A percentile compares a stretch with the other conserved stretches of the same genome.
Conservation (phyloP, 2,329 filamentous ascomycete species). For the Diaporthe ilicicola region DNA sequence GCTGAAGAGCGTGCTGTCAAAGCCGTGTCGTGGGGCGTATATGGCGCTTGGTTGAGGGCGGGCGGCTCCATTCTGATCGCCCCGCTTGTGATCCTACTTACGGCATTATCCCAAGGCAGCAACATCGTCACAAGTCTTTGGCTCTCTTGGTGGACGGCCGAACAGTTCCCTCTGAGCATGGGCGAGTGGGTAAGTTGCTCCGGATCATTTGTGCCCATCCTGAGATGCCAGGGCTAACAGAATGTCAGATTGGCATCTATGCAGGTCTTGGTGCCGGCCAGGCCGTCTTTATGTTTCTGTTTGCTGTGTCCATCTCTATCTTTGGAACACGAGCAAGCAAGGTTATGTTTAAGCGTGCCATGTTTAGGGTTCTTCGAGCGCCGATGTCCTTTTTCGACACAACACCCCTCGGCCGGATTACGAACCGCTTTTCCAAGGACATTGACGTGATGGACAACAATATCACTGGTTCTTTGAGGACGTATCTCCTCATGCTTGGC, state of each 20-base stretch:
- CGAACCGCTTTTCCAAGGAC: constrained; percentile 94
- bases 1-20: constrained; percentile 73
- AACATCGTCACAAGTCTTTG: constrained; percentile 91
- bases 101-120: constrained; percentile 78
- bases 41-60: constrained; percentile 78
- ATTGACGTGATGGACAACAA: constrained; percentile 97
- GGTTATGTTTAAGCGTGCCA: constrained; percentile 80
- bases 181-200: constrained; percentile 58
- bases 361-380: constrained; percentile 75
- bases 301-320: constrained; percentile 80
- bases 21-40: constrained; percentile 83
- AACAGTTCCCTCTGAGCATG: constrained; percentile 73
- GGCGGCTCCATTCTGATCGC: constrained; percentile 77
- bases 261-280: constrained; percentile 77
- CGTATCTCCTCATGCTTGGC: constrained; percentile 87
- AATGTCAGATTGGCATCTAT: constrained; percentile 69
- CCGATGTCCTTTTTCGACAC: constrained; percentile 97
- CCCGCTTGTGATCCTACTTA: constrained; percentile 67
- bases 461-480: constrained; percentile 86
- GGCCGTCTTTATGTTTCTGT: constrained; percentile 79
- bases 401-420: constrained; percentile 91
- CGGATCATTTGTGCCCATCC: no score
- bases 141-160: constrained; percentile 92
- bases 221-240: not conserved
- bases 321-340: constrained; percentile 85